Base-by-base conservation (phyloP, 2,329 filamentous ascomycete genomes). In the Aureobasidium pullulans region DNA sequence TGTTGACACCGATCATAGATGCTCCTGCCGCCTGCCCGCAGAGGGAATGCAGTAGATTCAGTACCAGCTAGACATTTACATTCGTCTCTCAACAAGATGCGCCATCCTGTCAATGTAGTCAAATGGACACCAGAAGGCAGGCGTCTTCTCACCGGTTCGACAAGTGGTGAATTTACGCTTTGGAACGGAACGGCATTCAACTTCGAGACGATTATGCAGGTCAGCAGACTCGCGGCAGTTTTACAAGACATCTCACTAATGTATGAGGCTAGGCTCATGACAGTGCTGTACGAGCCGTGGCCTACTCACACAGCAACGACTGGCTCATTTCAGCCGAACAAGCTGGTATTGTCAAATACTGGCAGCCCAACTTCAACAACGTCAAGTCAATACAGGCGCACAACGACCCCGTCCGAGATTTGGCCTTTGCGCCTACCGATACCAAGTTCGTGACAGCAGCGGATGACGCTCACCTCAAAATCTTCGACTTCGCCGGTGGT, bases 111-210 rank as follows among this genome's bases (percentile, higher is more conserved):
- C 69, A 97, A 96, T 64, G 90, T 97, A 8, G 93, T 99, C 42
- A 84, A 90, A 72, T 99, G 94, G 94, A 99, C 95, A 15, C 94
- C 94, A 6, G 94, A 99, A 73, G 94, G 94, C 31, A 86, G 94
- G 62, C 82, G 94, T 65, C 77, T 99, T 60, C 81, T 99, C 70
- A 97, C 94, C 0, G 94, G 91, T 23, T 96, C 92, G 0, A 96
- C 91, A 65, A 97, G 93, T 71, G 94, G 94, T 69, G 94, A 99
- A 72, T 99, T 99, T 69, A 99, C 95, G 40, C 76, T 99, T 3
- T 99, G 94, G 94, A 99, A 99, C 72, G 94, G 94, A 63, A 97
- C 93, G 44, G 93, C 91, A 28, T 99, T 99, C 82, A 97, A 99
- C 73, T 99, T 99, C 68, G 94, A 99, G 76, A 97, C 94, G 3